Evolutionary conservation across 2,329 filamentous ascomycete species (phyloP).

Genomic region (Leptographium procerum): DNA sequence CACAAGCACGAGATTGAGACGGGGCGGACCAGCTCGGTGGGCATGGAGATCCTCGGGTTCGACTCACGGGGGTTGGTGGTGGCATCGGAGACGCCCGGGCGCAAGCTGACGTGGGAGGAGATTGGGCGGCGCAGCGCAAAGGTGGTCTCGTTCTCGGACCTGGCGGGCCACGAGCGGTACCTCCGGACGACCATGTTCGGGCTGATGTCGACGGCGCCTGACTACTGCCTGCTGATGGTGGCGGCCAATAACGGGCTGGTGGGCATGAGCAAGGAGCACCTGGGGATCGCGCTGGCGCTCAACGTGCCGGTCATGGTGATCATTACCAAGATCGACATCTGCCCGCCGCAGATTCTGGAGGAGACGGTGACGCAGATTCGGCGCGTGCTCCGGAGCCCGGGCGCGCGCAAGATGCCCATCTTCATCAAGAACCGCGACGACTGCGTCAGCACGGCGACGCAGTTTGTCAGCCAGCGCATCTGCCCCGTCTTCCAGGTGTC

Average conservation of each 20-base stretch:
- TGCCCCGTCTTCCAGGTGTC: conserved; percentile 97
- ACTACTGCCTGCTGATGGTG: conserved; percentile 97
- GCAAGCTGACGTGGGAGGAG: conserved; percentile 88
- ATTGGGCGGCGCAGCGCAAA: conserved; percentile 92
- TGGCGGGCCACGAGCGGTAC: conserved; percentile 93
- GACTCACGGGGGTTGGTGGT: conserved; percentile 78
- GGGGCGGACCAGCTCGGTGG: conserved; percentile 87
- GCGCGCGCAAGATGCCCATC: conserved; percentile 87
- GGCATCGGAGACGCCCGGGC: conserved; percentile 67
- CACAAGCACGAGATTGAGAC: conserved; percentile 98
- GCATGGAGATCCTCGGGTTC: conserved; percentile 98
- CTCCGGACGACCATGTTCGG: conserved; percentile 94
- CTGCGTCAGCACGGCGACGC: conserved; percentile 87
- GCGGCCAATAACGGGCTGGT: conserved; percentile 95
- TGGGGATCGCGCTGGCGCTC: conserved; percentile 85
- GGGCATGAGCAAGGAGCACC: conserved; percentile 96
- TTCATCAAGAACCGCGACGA: conserved; percentile 89
- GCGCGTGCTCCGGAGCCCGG: conserved; percentile 86
- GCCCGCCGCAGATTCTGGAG: conserved; percentile 86
- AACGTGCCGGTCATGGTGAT: conserved; percentile 98
- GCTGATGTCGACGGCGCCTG: conserved; percentile 83
- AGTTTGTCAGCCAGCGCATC: conserved; percentile 90
- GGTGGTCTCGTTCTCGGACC: conserved; percentile 90
- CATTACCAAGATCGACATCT: conserved; percentile 97
- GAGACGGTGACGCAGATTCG: conserved; percentile 87